Percentiles rank a stretch among this genome's conserved stretches.
Conservation (phyloP, 257 asterid genomes). For the Solanum pimpinellifolium region DNA sequence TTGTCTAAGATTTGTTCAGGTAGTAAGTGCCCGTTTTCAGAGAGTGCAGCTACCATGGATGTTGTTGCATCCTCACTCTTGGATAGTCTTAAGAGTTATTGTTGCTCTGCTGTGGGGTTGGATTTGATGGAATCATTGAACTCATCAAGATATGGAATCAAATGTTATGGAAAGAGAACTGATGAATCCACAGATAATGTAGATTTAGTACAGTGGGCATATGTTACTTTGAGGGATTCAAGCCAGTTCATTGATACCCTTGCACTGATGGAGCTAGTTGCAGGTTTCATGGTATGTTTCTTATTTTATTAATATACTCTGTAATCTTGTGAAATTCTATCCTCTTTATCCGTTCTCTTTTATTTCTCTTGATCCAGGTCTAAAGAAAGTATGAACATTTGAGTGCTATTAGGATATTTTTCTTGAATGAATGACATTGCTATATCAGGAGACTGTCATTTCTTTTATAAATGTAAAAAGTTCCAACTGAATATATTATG, state of each 20-base stretch:
- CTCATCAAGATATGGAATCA: constrained; percentile 2
- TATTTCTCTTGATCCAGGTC: neutral
- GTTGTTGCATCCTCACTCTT: constrained; percentile 40
- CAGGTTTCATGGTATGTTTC: constrained; percentile 58
- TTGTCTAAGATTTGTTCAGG: constrained; percentile 24
- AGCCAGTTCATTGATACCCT: constrained; percentile 39
- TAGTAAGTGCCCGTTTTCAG: constrained; percentile 59
- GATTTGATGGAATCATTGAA: constrained; percentile 13
- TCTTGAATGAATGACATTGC: neutral
- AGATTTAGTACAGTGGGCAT: constrained; percentile 5
- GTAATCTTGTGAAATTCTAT: neutral
- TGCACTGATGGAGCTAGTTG: constrained; percentile 62
- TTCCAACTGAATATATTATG: neutral
- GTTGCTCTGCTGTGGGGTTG: constrained; percentile 14
- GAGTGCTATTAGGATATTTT: neutral
- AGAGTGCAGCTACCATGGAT: constrained; percentile 45
- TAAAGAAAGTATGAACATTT: neutral
- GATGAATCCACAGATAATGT: constrained; percentile 12
- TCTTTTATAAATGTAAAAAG: neutral
- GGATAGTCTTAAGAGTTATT: constrained; percentile 41
- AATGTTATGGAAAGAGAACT: constrained; percentile 4
- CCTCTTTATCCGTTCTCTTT: neutral
- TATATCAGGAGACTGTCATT: neutral
- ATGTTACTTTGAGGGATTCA: constrained; percentile 13
- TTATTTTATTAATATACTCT: neutral